Evolutionary conservation across 176 grass and related monocot genomes (phyloP).

Genomic region (Zea mays): DNA sequence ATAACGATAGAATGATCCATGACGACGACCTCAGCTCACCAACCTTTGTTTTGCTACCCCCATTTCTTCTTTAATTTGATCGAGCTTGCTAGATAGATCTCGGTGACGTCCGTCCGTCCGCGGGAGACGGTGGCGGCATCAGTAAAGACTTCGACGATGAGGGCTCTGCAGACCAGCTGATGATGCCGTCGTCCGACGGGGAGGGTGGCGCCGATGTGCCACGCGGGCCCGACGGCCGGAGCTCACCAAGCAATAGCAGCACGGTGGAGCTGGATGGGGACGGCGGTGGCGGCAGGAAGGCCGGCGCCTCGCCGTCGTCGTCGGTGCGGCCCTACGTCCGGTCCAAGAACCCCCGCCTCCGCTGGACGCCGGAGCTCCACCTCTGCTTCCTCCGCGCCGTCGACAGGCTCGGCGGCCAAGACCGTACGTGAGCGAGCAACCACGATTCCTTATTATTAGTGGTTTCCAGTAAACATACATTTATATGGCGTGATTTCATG

Average conservation of each 20-base stretch:
- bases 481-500: too few relatives aligned
- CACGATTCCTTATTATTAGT: too few relatives aligned
- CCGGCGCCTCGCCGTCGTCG: not conserved
- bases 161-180: not conserved
- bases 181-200: not conserved
- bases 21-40: too few relatives aligned
- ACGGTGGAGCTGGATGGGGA: slow-evolving; percentile 60
- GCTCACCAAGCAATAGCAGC: slow-evolving; percentile 51
- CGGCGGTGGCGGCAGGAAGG: slow-evolving; percentile 1
- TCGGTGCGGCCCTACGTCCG: slow-evolving; percentile 58
- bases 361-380: slow-evolving; percentile 76
- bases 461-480: too few relatives aligned
- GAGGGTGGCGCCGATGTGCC: not conserved
- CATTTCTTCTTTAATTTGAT: too few relatives aligned
- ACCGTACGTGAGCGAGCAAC: slow-evolving; percentile 42
- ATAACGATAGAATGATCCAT: slow-evolving; percentile 36
- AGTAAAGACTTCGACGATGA: not conserved
- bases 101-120: too few relatives aligned
- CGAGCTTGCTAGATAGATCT: too few relatives aligned
- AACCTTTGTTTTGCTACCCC: too few relatives aligned
- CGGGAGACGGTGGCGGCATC: too few relatives aligned
- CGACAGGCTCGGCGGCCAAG: slow-evolving; percentile 68
- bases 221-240: slow-evolving; percentile 1
- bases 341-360: slow-evolving; percentile 77
- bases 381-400: slow-evolving; percentile 63